Evolutionary conservation across 139 green algal species (phyloP).

Genomic region (Coccomyxa sp.): DNA sequence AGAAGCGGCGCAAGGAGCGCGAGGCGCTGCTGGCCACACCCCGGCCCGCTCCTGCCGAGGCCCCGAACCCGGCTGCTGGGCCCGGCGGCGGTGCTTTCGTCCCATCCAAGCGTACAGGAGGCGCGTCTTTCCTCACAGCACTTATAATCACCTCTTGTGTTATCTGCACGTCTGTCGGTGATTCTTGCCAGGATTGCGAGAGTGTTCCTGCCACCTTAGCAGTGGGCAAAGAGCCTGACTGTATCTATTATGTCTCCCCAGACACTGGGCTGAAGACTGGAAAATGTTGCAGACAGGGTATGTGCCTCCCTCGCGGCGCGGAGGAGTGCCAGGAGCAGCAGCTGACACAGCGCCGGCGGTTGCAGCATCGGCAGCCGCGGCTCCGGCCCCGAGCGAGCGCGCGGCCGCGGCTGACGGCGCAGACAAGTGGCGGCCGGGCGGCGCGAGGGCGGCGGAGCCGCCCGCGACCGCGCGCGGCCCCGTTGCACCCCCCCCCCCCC

Average conservation of each 20-base stretch:
- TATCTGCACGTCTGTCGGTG: no score
- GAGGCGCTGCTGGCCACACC: constrained; percentile 16
- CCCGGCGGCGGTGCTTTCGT: constrained; percentile 13
- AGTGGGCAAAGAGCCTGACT: background rate
- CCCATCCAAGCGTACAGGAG: constrained; percentile 14
- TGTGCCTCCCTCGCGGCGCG: background rate
- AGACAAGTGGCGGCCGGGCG: background rate
- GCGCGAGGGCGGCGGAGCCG: background rate
- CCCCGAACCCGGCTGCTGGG: background rate
- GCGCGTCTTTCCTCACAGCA: no score
- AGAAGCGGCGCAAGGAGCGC: constrained; percentile 24
- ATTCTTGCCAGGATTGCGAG: no score
- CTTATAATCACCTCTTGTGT: background rate
- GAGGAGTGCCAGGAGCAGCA: background rate
- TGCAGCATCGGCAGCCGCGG: no score
- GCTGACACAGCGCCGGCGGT: background rate
- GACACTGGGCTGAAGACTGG: no score
- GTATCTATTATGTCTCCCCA: no score
- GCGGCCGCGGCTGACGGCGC: background rate
- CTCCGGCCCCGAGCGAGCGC: background rate
- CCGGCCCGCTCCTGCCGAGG: background rate
- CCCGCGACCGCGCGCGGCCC: no score
- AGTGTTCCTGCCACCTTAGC: background rate
- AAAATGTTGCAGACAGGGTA: background rate
- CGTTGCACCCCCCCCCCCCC: no score